A percentile compares a stretch with the other conserved stretches of the same genome.
These are phyloP conservation scores for Macaranga tanarius DNA, from an alignment of 441 rosid species.

Conservation along the genomic window DNA sequence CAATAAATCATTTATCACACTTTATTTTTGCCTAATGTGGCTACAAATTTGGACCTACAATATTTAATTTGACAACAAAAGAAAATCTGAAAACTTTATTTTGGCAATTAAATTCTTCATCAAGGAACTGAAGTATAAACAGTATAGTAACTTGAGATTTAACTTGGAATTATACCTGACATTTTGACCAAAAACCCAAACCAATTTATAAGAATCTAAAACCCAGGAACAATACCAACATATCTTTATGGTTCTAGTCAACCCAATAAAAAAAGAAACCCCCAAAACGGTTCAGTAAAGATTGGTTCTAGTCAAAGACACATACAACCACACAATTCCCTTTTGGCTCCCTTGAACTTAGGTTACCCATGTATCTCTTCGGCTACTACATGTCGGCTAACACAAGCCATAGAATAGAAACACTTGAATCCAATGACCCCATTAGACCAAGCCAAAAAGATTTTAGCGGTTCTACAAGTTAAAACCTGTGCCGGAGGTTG, in stretches of 20 bases:
- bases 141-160: neutral
- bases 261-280: too few relatives aligned
- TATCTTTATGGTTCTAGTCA: neutral
- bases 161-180: slow-evolving; percentile 19
- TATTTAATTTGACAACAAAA: neutral
- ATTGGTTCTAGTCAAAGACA: too few relatives aligned
- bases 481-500: too few relatives aligned
- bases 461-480: too few relatives aligned
- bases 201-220: slow-evolving; percentile 1
- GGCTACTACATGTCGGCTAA: slow-evolving; percentile 4
- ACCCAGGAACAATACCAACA: neutral
- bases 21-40: neutral
- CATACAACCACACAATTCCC: slow-evolving; percentile 23
- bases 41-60: neutral
- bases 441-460: neutral
- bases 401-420: slow-evolving; percentile 6
- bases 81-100: neutral
- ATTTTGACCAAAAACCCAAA: slow-evolving; percentile 22
- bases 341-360: neutral
- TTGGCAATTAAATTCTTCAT: neutral
- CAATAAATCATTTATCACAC: too few relatives aligned
- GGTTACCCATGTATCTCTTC: neutral
- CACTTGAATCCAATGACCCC: slow-evolving; percentile 7
- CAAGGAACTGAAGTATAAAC: neutral
- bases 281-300: neutral